Percentiles rank a stretch among this genome's conserved stretches.
Evolutionary conservation across 2,329 filamentous ascomycete species (phyloP).

Genomic region (Shiraia sp.): DNA sequence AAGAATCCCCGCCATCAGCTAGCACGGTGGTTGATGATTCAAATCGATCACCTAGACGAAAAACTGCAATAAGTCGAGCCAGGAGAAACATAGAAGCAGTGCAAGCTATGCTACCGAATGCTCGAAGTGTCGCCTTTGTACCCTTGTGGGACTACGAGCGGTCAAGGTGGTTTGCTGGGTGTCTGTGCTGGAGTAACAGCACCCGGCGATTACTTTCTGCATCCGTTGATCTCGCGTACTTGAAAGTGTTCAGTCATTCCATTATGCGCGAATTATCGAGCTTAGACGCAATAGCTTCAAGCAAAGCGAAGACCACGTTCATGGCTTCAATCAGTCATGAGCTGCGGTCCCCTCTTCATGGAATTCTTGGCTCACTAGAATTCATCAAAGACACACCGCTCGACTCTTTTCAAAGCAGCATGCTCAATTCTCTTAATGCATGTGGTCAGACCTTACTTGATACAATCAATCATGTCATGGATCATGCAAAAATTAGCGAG

Average conservation of each 20-base stretch:
- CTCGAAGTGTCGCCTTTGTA: conserved; percentile 42
- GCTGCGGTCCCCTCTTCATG: conserved; percentile 50
- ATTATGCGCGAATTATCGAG: conserved; percentile 62
- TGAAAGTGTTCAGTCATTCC: conserved; percentile 49
- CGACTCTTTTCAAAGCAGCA: conserved; percentile 49
- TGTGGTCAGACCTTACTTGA: conserved; percentile 58
- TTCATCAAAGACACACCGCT: conserved; percentile 51
- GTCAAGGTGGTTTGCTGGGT: conserved; percentile 43
- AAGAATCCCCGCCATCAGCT: conserved; percentile 2
- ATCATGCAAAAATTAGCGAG: conserved; percentile 34
- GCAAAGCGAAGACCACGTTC: conserved; percentile 55
- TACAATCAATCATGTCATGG: conserved; percentile 42
- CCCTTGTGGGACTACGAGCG: conserved; percentile 47
- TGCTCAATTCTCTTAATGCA: conserved; percentile 47
- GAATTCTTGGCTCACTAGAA: conserved; percentile 52
- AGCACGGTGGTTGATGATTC: background rate
- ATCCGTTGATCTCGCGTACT: conserved; percentile 37
- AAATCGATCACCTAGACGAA: background rate
- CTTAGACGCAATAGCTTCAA: conserved; percentile 53
- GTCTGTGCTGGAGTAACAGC: conserved; percentile 41
- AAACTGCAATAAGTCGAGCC: background rate
- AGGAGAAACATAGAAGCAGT: background rate
- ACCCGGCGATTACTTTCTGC: conserved; percentile 32
- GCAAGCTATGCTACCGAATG: conserved; percentile 8
- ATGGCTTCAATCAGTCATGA: conserved; percentile 59